Evolutionary conservation across 257 asterid species (phyloP).

Genomic region (Salvia hispanica): DNA sequence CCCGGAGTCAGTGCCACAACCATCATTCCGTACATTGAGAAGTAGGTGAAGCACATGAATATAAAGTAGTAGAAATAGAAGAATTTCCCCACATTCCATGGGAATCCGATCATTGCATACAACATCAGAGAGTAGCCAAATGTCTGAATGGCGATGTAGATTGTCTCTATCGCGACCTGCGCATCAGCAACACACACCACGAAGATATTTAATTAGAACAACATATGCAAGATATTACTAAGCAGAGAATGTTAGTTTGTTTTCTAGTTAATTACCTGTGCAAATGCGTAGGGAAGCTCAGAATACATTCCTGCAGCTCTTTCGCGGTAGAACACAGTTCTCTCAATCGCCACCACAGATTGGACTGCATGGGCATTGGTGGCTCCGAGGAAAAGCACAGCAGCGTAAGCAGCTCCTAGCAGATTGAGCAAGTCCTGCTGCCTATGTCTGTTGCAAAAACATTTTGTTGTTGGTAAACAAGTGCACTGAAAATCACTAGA

Average conservation of each 20-base stretch:
- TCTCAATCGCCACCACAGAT: conserved; percentile 68
- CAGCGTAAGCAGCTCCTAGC: conserved; percentile 81
- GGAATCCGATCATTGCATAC: conserved; percentile 75
- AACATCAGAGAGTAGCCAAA: conserved; percentile 55
- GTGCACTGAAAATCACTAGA: neutral
- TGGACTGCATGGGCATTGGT: conserved; percentile 75
- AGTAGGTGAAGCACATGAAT: conserved; percentile 86
- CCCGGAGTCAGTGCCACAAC: conserved; percentile 86
- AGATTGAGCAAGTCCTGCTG: conserved; percentile 79
- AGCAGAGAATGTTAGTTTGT: neutral
- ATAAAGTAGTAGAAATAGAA: conserved; percentile 77
- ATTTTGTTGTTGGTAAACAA: neutral
- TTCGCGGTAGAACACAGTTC: conserved; percentile 88
- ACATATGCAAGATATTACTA: neutral
- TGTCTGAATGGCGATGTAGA: conserved; percentile 70
- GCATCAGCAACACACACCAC: neutral
- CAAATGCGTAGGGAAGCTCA: conserved; percentile 80
- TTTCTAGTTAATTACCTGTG: conserved; percentile 51
- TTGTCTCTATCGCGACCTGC: conserved; percentile 79
- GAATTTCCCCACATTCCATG: conserved; percentile 64
- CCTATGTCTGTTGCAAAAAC: conserved; percentile 41
- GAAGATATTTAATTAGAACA: neutral
- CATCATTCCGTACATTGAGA: conserved; percentile 93
- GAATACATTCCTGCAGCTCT: conserved; percentile 93
- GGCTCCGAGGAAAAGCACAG: conserved; percentile 82